Conservation (phyloP, 148 eudicot species). For the Amaranthus hypochondriacus region DNA sequence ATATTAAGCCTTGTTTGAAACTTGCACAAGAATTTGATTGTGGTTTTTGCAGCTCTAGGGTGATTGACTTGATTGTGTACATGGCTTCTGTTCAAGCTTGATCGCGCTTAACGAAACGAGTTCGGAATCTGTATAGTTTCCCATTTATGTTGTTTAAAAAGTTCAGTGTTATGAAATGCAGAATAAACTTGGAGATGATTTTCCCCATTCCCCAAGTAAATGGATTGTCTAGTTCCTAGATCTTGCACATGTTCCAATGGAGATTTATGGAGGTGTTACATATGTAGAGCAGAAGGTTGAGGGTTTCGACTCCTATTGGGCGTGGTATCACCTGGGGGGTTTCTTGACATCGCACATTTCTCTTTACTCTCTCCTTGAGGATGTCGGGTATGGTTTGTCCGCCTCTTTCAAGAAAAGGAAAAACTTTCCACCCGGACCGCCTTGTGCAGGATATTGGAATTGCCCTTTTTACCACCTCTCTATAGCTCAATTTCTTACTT, state of each 20-base stretch:
- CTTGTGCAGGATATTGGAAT: no score
- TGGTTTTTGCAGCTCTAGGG: constrained; percentile 47
- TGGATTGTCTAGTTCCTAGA: background rate
- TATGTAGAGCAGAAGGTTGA: no score
- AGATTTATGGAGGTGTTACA: background rate
- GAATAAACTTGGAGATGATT: background rate
- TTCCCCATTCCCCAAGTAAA: background rate
- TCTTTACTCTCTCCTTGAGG: no score
- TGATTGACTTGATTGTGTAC: constrained; percentile 62
- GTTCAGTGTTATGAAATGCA: background rate
- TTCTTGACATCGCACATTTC: no score
- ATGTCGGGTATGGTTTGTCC: no score
- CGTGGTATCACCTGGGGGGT: no score
- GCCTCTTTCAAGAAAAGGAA: no score
- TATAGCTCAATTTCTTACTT: no score
- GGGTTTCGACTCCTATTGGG: no score
- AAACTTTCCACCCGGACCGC: no score
- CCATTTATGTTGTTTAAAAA: background rate
- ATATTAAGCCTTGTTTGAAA: background rate
- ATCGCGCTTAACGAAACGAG: background rate
- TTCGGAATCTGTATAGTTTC: background rate
- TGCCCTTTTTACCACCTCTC: no score
- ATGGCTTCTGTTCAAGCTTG: constrained; percentile 52
- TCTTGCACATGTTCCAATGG: background rate
- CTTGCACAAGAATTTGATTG: background rate